Conservation (phyloP, 208 protist species). For the Leishmania mexicana region DNA sequence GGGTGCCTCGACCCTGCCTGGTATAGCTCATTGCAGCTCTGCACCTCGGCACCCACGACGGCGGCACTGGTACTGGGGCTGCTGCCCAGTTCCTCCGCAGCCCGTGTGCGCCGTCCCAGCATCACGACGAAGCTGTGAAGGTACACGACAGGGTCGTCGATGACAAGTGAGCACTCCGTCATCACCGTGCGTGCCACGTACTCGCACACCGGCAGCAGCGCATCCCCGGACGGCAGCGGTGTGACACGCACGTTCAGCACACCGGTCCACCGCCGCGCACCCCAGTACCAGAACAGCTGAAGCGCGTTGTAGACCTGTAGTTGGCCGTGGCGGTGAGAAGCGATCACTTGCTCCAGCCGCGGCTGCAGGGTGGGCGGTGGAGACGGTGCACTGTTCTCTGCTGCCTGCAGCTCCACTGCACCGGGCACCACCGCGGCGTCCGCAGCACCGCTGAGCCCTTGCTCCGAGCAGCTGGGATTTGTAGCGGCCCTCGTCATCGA, state of each 20-base stretch:
- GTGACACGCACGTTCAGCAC: constrained; percentile 31
- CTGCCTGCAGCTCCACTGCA: background rate
- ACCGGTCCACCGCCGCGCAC: constrained; percentile 29
- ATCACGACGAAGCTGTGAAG: constrained; percentile 34
- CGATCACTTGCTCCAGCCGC: constrained; percentile 1
- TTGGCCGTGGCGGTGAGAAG: constrained; percentile 13
- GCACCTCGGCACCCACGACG: background rate
- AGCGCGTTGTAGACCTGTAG: constrained; percentile 27
- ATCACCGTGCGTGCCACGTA: constrained; percentile 31
- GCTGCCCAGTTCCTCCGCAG: constrained; percentile 6
- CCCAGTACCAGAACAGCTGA: constrained; percentile 38
- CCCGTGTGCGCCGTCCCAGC: constrained; percentile 27
- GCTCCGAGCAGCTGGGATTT: background rate
- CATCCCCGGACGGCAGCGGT: constrained; percentile 18
- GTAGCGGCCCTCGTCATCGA: background rate
- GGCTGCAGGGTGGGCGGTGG: background rate
- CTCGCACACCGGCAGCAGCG: constrained; percentile 30
- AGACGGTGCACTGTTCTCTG: background rate
- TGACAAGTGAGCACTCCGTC: constrained; percentile 28
- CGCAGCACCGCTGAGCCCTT: background rate
- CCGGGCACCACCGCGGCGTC: background rate
- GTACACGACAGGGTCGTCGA: constrained; percentile 34
- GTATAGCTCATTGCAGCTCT: background rate
- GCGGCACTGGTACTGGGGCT: background rate
- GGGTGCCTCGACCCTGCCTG: background rate